These are phyloP conservation scores for Termitomyces sp. DNA, from an alignment of 1,284 basidiomycete species.

Conservation along the genomic window DNA sequence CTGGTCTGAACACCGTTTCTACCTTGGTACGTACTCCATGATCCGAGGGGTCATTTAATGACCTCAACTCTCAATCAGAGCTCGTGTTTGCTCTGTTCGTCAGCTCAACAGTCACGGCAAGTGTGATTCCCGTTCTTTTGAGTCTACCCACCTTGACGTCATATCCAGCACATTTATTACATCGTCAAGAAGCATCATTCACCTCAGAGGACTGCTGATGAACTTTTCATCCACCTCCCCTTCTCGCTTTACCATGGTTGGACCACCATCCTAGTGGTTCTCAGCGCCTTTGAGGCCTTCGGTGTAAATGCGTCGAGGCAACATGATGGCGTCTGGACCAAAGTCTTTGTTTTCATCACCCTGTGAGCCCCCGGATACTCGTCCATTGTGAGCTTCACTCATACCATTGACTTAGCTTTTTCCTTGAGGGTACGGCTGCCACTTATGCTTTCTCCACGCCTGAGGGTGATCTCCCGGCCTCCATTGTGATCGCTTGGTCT, in stretches of 20 bases:
- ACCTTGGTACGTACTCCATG: conserved; percentile 46
- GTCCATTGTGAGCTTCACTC: background rate
- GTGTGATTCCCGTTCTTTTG: conserved; percentile 17
- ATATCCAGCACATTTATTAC: conserved; percentile 80
- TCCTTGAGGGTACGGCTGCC: conserved; percentile 89
- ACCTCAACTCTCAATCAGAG: conserved; percentile 36
- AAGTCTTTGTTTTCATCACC: conserved; percentile 89
- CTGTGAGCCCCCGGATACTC: conserved; percentile 35
- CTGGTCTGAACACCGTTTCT: conserved; percentile 69
- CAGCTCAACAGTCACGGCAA: conserved; percentile 69
- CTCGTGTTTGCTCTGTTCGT: conserved; percentile 87
- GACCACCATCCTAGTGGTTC: conserved; percentile 86
- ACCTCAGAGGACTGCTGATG: conserved; percentile 61
- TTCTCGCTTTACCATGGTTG: conserved; percentile 95
- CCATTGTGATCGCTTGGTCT: conserved; percentile 80
- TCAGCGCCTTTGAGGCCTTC: conserved; percentile 89
- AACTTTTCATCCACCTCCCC: conserved; percentile 79
- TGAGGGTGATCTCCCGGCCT: conserved; percentile 89
- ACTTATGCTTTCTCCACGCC: conserved; percentile 86
- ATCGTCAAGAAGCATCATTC: conserved; percentile 82
- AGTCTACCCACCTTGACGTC: conserved; percentile 9
- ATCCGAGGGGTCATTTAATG: conserved; percentile 8
- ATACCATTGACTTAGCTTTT: conserved; percentile 49
- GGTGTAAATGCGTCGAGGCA: conserved; percentile 70
- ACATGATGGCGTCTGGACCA: conserved; percentile 82